A percentile compares a stretch with the other conserved stretches of the same genome.
Conservation (phyloP, 345 rosid genomes). For the Anacardium occidentale region DNA sequence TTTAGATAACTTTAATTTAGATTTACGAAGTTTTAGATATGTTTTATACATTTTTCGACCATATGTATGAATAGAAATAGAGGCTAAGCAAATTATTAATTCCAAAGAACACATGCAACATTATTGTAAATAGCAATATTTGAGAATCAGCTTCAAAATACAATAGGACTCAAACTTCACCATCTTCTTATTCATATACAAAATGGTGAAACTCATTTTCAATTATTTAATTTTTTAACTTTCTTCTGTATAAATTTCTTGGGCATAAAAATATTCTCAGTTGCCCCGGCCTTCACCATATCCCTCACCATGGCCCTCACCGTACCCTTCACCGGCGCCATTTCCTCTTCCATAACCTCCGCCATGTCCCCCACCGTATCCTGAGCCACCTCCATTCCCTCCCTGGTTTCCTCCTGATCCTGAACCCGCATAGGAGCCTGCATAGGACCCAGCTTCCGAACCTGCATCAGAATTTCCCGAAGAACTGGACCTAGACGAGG, state of each 20-base stretch:
- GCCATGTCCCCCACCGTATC: constrained; percentile 22
- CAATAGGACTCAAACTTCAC: neutral
- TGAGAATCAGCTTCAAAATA: no score
- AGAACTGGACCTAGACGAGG: constrained; percentile 30
- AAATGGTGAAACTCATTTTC: neutral
- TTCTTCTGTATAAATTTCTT: neutral
- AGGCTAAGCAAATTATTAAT: no score
- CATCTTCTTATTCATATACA: constrained; percentile 1
- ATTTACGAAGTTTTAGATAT: no score
- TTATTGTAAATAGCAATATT: no score
- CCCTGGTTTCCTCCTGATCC: constrained; percentile 5
- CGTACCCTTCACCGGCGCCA: constrained; percentile 30
- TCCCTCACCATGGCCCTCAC: constrained; percentile 33
- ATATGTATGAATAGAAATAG: no score
- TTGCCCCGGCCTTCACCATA: constrained; percentile 32
- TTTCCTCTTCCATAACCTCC: constrained; percentile 23
- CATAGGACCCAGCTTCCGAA: constrained; percentile 32
- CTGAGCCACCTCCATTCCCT: constrained; percentile 15
- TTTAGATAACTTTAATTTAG: no score
- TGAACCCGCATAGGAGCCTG: constrained; percentile 25
- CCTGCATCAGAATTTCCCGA: constrained; percentile 21
- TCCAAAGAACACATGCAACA: no score
- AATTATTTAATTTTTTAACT: neutral
- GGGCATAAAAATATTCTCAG: neutral
- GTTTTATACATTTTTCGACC: no score